Conservation (phyloP, 345 rosid genomes). For the Pistacia integerrima region DNA sequence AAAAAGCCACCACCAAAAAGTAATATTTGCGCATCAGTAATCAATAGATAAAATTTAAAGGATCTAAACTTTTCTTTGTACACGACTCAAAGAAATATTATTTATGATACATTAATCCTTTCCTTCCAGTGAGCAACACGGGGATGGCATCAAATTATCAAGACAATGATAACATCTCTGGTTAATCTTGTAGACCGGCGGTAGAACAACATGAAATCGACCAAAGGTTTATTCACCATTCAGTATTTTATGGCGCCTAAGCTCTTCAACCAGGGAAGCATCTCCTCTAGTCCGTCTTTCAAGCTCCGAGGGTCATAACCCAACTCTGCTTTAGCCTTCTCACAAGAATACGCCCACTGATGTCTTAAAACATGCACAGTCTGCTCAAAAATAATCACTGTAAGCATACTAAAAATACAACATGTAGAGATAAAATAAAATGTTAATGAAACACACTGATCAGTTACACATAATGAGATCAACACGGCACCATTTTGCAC, state of each 20-base stretch:
- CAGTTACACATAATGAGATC: too few species aligned
- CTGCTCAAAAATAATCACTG: conserved; percentile 39
- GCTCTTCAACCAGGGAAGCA: conserved; percentile 85
- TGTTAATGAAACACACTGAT: neutral
- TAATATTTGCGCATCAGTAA: too few species aligned
- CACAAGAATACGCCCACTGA: conserved; percentile 88
- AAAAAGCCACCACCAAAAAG: too few species aligned
- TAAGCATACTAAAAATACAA: neutral
- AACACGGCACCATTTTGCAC: too few species aligned
- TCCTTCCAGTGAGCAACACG: too few species aligned
- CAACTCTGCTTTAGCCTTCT: conserved; percentile 78
- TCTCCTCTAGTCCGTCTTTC: conserved; percentile 74
- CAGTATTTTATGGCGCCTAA: conserved; percentile 60
- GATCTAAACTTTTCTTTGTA: too few species aligned
- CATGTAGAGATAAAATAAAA: neutral
- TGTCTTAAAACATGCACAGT: conserved; percentile 69
- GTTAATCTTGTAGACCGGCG: too few species aligned
- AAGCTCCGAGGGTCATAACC: conserved; percentile 79
- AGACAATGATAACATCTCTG: too few species aligned
- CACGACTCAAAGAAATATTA: too few species aligned
- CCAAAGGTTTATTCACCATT: neutral
- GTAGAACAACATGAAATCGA: too few species aligned
- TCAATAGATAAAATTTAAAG: too few species aligned
- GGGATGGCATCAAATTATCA: too few species aligned
- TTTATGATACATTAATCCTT: neutral